A percentile compares a stretch with the other conserved stretches of the same genome.
phyloP scores from a whole-genome alignment of 345 rosid species.

The Arabis alpina region DNA sequence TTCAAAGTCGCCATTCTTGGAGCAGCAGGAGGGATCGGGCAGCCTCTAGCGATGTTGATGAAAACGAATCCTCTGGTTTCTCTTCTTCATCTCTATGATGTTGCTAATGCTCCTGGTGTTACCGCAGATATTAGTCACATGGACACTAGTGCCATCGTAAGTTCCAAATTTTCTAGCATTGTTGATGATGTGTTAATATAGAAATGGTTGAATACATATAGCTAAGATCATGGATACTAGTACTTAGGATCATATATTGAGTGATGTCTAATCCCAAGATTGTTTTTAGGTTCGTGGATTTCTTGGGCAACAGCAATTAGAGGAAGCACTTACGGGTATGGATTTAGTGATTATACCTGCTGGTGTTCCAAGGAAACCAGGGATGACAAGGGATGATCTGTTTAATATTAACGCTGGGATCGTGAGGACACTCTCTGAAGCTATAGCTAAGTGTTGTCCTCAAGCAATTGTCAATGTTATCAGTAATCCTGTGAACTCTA shows the following conservation, averaged over 20 bases:
- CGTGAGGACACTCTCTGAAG: conserved; percentile 84
- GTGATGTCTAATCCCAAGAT: not conserved
- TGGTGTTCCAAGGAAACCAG: conserved; percentile 97
- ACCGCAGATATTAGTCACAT: conserved; percentile 96
- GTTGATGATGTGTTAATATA: too few species aligned
- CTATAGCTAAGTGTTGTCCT: conserved; percentile 85
- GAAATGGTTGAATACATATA: too few species aligned
- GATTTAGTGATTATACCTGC: conserved; percentile 94
- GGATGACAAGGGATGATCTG: conserved; percentile 98
- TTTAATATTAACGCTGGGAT: conserved; percentile 98
- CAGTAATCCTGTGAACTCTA: conserved; percentile 95
- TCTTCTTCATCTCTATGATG: conserved; percentile 92
- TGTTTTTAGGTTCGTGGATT: conserved; percentile 79
- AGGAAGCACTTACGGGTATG: conserved; percentile 89
- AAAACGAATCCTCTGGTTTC: conserved; percentile 96
- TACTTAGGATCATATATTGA: not conserved
- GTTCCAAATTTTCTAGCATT: not conserved
- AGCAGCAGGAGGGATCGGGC: conserved; percentile 98
- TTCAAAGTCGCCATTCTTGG: conserved; percentile 93
- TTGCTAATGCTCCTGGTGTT: conserved; percentile 90
- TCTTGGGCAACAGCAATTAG: conserved; percentile 84
- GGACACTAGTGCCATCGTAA: conserved; percentile 95
- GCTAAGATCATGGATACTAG: too few species aligned
- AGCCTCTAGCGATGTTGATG: conserved; percentile 92
- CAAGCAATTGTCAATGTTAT: conserved; percentile 82